Base-by-base conservation (phyloP, 1,284 basidiomycete genomes). In the Ustilago nuda region DNA sequence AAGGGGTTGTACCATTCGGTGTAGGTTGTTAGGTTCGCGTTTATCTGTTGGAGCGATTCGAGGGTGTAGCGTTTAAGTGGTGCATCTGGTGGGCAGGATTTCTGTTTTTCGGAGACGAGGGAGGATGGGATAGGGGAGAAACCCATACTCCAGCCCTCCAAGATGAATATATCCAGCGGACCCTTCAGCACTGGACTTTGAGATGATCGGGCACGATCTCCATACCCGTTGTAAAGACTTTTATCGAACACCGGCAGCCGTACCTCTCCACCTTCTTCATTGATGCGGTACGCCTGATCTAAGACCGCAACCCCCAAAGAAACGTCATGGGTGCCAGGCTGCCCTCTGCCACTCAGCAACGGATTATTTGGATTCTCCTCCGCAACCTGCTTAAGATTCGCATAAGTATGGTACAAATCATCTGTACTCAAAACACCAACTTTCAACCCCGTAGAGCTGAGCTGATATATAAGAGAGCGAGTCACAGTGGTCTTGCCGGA, bases 111-210 rank as follows among this genome's bases (percentile, higher is more conserved):
- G 17, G 54, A 39, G 7, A 76, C 61, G 32, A 67, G 50, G 0
- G 32, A 37, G 1, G 53, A 30, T 3, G 59, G 5, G 32, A 76
- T 68, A 5, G 66, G 45, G 1, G 69, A 66, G 46, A 76, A 76
- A 17, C 74, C 74, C 74, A 76, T 72, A 41, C 62, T 69, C 74
- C 74, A 76, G 23, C 74, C 74, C 39, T 76, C 74, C 12, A 76
- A 56, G 23, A 76, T 71, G 32, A 76, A 76, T 12, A 76, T 57
- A 45, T 76, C 74, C 0, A 76, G 35, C 1, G 70, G 69, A 1
- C 65, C 11, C 0, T 50, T 23, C 0, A 76, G 4, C 6, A 56
- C 33, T 3, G 69, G 66, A 32, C 65, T 23, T 0, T 59, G 63
- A 2, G 70, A 55, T 3, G 32, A 11, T 3, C 53, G 57, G 2